These are phyloP conservation scores for Phaeosphaeriaceae sp. DNA, from an alignment of 2,329 filamentous ascomycete genomes.

Conservation along the genomic window DNA sequence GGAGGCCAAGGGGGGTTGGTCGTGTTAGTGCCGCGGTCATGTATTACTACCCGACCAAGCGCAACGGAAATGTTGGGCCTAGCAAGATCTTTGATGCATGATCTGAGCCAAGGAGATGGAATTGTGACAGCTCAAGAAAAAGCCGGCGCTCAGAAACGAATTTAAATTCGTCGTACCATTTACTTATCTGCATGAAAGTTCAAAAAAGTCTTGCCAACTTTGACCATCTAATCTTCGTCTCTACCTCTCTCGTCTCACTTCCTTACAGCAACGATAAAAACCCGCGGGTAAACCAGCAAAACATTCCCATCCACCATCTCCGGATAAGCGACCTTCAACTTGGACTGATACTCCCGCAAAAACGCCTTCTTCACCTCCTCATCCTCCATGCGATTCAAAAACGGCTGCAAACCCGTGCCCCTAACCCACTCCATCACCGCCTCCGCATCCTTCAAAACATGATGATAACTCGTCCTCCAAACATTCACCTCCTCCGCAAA, in stretches of 20 bases:
- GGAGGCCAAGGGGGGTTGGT: too few species aligned
- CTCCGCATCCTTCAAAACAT: slow-evolving; percentile 56
- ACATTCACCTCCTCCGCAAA: slow-evolving; percentile 53
- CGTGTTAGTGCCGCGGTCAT: too few species aligned
- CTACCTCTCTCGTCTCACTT: slow-evolving; percentile 14
- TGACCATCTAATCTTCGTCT: neutral
- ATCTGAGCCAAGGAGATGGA: too few species aligned
- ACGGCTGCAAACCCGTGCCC: slow-evolving; percentile 63
- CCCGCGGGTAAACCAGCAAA: slow-evolving; percentile 61
- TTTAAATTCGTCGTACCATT: neutral
- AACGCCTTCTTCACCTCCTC: slow-evolving; percentile 51
- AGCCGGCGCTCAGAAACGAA: neutral
- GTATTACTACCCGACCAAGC: too few species aligned
- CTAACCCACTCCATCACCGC: slow-evolving; percentile 67
- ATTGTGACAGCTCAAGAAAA: neutral
- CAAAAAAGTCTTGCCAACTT: neutral
- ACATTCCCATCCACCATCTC: slow-evolving; percentile 59
- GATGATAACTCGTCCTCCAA: slow-evolving; percentile 63
- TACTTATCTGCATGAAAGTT: neutral
- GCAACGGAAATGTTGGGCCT: too few species aligned
- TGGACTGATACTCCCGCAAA: slow-evolving; percentile 55
- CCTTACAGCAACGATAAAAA: slow-evolving; percentile 59
- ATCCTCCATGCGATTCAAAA: slow-evolving; percentile 55
- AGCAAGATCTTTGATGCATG: too few species aligned
- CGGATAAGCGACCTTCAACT: slow-evolving; percentile 55